Evolutionary conservation across 176 grass and related monocot species (phyloP).

Genomic region (Juncus effusus): DNA sequence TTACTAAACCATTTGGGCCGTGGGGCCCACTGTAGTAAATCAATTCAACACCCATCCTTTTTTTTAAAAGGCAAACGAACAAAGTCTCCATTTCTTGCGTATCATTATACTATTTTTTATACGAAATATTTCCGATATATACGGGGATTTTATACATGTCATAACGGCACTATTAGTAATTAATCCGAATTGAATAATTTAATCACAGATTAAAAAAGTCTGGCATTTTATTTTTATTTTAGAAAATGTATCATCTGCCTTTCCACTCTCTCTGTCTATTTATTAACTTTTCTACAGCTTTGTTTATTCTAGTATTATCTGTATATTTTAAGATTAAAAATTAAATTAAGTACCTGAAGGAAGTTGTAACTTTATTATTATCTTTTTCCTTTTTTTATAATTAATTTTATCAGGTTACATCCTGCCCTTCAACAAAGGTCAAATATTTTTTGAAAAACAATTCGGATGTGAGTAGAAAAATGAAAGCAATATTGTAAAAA

Average conservation of each 20-base stretch:
- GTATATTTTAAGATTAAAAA: slow-evolving; percentile 13
- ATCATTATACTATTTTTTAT: background rate
- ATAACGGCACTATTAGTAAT: background rate
- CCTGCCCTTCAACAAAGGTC: too few relatives aligned
- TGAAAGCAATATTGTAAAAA: too few relatives aligned
- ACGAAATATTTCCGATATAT: background rate
- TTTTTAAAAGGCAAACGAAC: slow-evolving; percentile 5
- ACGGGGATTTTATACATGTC: background rate
- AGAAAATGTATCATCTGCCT: slow-evolving; percentile 21
- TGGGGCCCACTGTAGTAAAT: slow-evolving; percentile 30
- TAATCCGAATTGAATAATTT: background rate
- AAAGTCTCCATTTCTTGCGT: background rate
- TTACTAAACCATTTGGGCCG: slow-evolving; percentile 24
- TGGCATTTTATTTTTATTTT: background rate
- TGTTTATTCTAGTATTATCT: slow-evolving; percentile 18
- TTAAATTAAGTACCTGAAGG: background rate
- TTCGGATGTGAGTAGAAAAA: too few relatives aligned
- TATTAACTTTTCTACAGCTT: slow-evolving; percentile 19
- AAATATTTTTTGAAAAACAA: background rate
- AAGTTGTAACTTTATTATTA: slow-evolving; percentile 17
- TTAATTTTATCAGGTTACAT: background rate
- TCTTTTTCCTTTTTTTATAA: background rate
- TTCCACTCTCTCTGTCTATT: slow-evolving; percentile 14
- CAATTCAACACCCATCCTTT: slow-evolving; percentile 17
- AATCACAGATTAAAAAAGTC: slow-evolving; percentile 11